Evolutionary conservation across 768 basidiomycete genomes (phyloP), one percentile per base, ranked within the genome.

Genomic region (Lentinula guzmanii): DNA sequence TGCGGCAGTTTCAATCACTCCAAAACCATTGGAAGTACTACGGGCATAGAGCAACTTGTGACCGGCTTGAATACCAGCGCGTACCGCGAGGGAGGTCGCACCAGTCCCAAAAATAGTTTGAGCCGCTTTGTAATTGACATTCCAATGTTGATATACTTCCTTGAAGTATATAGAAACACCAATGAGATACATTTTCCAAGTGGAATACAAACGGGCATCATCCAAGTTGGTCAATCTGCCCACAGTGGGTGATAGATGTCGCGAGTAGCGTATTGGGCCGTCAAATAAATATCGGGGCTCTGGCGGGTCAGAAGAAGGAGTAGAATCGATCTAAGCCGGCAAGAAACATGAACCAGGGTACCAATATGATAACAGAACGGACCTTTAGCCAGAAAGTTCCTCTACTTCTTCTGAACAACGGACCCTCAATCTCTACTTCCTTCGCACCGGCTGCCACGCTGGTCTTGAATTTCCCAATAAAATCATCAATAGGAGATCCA

Each of bases 371-470:
- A 7, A 13, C 13, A 18, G 16, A 51, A 67, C 75, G 34, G 60
- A 87, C 89, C 76, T 89, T 85, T 42, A 91, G 67, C 84, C 85
- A 89, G 63, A 91, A 86, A 4, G 82, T 84, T 0, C 90, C 90
- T 61, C 82, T 73, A 7, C 72, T 67, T 5, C 77, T 77, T 33
- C 78, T 75, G 28, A 83, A 72, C 4, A 85, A 37, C 2, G 82
- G 77, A 0, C 82, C 84, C 28, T 81, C 77, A 37, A 92, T 85
- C 62, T 82, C 79, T 15, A 69, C 75, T 67, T 90, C 90, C 70
- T 86, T 87, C 1, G 85, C 72, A 2, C 90, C 90, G 0, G 81
- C 69, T 10, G 71, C 62, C 8, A 90, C 72, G 13, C 76, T 76
- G 1, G 80, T 83, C 60, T 77, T 78, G 68, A 89, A 83, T 50